Conservation (phyloP, 176 grass and related monocot species). For the Triticum monococcum region DNA sequence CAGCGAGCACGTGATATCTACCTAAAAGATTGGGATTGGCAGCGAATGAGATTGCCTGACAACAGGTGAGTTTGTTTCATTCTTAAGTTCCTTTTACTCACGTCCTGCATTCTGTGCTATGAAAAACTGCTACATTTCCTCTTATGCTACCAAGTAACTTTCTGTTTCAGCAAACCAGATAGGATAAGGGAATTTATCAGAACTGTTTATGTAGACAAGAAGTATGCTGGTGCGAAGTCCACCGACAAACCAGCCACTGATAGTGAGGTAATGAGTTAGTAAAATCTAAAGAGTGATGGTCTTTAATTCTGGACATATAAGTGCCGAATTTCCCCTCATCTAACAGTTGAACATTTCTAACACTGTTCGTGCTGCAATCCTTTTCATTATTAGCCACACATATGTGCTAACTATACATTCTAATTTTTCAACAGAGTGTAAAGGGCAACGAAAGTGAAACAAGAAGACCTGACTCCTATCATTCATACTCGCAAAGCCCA, state of each 20-base stretch:
- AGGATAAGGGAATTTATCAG: constrained; percentile 97
- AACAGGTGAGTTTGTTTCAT: constrained; percentile 58
- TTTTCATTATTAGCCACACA: constrained; percentile 1
- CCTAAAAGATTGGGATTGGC: constrained; percentile 94
- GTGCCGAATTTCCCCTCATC: constrained; percentile 19
- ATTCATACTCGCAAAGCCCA: constrained; percentile 98
- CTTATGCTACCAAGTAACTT: constrained; percentile 20
- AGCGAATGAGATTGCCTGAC: constrained; percentile 86
- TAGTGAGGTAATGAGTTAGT: constrained; percentile 54
- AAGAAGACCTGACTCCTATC: constrained; percentile 82
- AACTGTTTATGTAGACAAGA: constrained; percentile 96
- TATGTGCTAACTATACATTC: constrained; percentile 25
- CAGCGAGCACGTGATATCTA: constrained; percentile 86
- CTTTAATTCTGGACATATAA: constrained; percentile 15
- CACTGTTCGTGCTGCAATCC: not conserved
- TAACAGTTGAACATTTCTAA: not conserved
- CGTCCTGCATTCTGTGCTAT: not conserved
- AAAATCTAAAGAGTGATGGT: not conserved
- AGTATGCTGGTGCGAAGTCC: constrained; percentile 66
- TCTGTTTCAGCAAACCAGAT: constrained; percentile 69
- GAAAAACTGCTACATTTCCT: constrained; percentile 13
- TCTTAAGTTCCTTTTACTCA: constrained; percentile 1
- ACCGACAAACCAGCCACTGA: constrained; percentile 51
- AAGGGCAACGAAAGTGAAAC: constrained; percentile 59
- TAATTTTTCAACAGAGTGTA: constrained; percentile 46